Evolutionary conservation across 495 filamentous ascomycete species (phyloP).

Genomic region (Penicillium chermesinum): DNA sequence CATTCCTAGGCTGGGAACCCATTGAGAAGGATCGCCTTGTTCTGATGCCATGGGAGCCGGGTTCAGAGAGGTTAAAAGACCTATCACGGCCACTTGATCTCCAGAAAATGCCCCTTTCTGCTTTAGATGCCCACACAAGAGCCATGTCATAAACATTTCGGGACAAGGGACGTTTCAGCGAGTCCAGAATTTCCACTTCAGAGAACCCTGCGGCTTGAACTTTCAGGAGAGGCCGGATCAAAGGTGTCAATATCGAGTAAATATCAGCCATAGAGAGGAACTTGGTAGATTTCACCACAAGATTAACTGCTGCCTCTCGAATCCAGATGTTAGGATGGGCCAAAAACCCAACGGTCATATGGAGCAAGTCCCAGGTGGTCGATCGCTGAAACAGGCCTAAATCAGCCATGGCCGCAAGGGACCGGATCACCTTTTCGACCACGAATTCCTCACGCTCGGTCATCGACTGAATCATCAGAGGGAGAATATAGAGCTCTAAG

Average conservation of each 20-base stretch:
- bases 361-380: conserved; percentile 80
- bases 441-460: conserved; percentile 95
- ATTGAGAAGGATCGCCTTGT: conserved; percentile 32
- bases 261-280: conserved; percentile 79
- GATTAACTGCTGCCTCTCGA: conserved; percentile 77
- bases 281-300: conserved; percentile 69
- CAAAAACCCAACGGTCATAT: conserved; percentile 73
- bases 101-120: conserved; percentile 82
- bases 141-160: conserved; percentile 78
- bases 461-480: conserved; percentile 93
- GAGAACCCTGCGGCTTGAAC: conserved; percentile 57
- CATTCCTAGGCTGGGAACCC: conserved; percentile 55
- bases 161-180: conserved; percentile 77
- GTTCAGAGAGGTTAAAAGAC: conserved; percentile 54
- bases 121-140: conserved; percentile 76
- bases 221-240: conserved; percentile 80
- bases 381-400: conserved; percentile 81
- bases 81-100: conserved; percentile 59
- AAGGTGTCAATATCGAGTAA: conserved; percentile 73
- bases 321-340: conserved; percentile 97
- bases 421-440: conserved; percentile 82
- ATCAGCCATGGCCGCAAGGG: conserved; percentile 83
- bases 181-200: conserved; percentile 70
- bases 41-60: conserved; percentile 21
- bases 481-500: conserved; percentile 92